Evolutionary conservation across 495 filamentous ascomycete species (phyloP).

Genomic region (Thozetella sp.): DNA sequence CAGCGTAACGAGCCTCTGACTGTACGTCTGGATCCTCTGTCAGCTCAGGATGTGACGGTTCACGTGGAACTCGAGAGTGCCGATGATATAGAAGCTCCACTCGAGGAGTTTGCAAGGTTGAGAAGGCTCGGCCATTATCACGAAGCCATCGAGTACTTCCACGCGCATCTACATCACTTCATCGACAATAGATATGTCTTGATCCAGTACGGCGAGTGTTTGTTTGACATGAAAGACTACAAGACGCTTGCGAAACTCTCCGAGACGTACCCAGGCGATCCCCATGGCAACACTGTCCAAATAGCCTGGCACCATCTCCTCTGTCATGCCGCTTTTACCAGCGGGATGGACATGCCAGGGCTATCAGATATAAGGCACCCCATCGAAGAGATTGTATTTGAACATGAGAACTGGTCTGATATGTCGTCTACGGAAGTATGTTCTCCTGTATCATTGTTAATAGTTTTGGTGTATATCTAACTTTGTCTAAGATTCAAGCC

Average conservation of each 20-base stretch:
- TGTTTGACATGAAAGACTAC: not conserved
- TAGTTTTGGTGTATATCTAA: not conserved
- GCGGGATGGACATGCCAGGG: not conserved
- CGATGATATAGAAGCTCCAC: not conserved
- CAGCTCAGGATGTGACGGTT: constrained; percentile 1
- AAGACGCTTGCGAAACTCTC: not conserved
- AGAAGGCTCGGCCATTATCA: constrained; percentile 4
- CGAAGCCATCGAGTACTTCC: constrained; percentile 1
- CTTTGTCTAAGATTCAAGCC: not conserved
- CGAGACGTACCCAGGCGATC: not conserved
- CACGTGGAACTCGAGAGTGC: not conserved
- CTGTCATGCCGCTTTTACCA: not conserved
- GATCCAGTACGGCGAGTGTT: constrained; percentile 4
- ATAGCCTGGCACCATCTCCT: not conserved
- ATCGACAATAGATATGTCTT: constrained; percentile 3
- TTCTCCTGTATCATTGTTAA: not conserved
- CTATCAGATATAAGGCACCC: not conserved
- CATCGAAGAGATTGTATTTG: not conserved
- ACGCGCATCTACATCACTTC: not conserved
- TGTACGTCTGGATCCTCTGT: not conserved
- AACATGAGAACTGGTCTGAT: not conserved
- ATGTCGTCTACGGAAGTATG: not conserved
- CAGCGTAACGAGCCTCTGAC: not conserved
- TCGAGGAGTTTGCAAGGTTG: constrained; percentile 2
- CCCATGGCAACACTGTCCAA: not conserved